phyloP scores from a whole-genome alignment of 75 land plant genomes.

The Azolla pinnata region DNA sequence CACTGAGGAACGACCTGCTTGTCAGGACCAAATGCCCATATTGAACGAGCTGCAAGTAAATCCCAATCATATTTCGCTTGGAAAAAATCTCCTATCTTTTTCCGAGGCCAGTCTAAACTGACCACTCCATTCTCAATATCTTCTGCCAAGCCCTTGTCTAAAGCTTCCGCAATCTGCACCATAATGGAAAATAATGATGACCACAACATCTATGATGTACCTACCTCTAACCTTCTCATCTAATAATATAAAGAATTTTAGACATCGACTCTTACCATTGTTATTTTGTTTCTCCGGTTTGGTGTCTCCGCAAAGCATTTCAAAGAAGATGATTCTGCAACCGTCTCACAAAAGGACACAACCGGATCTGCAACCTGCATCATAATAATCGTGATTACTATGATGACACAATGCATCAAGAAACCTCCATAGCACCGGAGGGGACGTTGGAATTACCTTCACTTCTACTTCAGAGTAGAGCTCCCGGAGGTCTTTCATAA shows the following conservation, averaged over 20 bases:
- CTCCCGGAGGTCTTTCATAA: conserved; percentile 96
- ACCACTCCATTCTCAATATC: conserved; percentile 96
- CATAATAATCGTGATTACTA: background rate
- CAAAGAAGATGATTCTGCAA: conserved; percentile 92
- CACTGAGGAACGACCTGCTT: conserved; percentile 62
- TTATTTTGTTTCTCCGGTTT: conserved; percentile 91
- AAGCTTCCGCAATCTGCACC: conserved; percentile 82
- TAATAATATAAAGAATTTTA: background rate
- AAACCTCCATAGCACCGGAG: too few species aligned
- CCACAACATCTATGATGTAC: background rate
- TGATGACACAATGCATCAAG: too few species aligned
- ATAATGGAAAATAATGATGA: conserved; percentile 1
- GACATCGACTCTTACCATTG: conserved; percentile 60
- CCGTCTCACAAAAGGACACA: conserved; percentile 98
- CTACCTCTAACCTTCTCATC: background rate
- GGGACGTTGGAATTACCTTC: too few species aligned
- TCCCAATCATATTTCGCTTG: conserved; percentile 90
- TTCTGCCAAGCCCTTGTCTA: conserved; percentile 92
- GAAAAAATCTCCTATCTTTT: conserved; percentile 76
- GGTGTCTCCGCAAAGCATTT: conserved; percentile 99
- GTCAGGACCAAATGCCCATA: conserved; percentile 99
- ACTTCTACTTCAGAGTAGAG: conserved; percentile 99
- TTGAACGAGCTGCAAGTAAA: conserved; percentile 89
- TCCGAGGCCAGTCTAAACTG: conserved; percentile 77
- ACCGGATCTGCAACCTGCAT: conserved; percentile 99